phyloP scores from a whole-genome alignment of 306 rosid genomes.

The Sophora flavescens region DNA sequence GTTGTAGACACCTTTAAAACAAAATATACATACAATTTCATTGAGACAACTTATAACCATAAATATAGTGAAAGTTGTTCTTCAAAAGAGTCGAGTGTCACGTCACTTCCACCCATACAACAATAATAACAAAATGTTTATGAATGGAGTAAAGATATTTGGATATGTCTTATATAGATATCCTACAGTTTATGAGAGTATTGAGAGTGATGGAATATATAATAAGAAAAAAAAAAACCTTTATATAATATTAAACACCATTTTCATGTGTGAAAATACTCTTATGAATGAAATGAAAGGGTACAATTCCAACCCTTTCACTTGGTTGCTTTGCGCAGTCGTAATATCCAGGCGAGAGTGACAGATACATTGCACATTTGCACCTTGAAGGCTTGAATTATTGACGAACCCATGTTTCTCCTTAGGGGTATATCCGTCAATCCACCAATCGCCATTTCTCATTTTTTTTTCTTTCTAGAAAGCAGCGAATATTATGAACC shows the following conservation, averaged over 20 bases:
- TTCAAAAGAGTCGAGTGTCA: slow-evolving; percentile 39
- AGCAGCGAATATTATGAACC: background rate
- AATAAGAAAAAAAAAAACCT: no score
- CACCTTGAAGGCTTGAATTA: no score
- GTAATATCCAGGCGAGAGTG: background rate
- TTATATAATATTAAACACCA: no score
- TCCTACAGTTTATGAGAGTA: no score
- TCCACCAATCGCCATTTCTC: background rate
- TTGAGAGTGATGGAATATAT: no score
- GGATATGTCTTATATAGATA: no score
- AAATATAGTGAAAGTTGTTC: background rate
- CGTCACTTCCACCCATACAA: slow-evolving; percentile 24
- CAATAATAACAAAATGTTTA: slow-evolving; percentile 28
- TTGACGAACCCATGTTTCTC: background rate
- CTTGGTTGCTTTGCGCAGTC: slow-evolving; percentile 22
- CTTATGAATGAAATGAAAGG: slow-evolving; percentile 30
- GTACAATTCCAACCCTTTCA: slow-evolving; percentile 26
- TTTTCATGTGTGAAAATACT: no score
- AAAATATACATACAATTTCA: no score
- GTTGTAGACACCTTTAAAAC: no score
- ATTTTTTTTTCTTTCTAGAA: slow-evolving; percentile 40
- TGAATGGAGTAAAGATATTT: no score
- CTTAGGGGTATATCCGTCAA: slow-evolving; percentile 42
- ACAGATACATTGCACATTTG: slow-evolving; percentile 8
- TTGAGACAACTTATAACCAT: no score